Evolutionary conservation across 352 stramenopile species (phyloP).

Genomic region (Globisporangium ultimum): DNA sequence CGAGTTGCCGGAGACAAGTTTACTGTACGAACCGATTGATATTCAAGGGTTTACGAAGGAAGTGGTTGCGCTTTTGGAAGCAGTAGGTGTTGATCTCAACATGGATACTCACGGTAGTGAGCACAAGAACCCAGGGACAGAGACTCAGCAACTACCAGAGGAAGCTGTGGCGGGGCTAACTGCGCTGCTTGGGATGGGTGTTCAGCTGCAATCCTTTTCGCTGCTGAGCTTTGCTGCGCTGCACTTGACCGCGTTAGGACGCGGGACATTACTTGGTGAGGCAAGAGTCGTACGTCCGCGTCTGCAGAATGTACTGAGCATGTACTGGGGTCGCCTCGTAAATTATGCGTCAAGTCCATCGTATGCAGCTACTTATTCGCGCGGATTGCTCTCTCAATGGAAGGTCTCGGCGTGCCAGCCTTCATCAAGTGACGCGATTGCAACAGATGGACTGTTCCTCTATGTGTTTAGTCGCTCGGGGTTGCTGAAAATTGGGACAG

Average conservation of each 20-base stretch:
- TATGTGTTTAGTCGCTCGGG: constrained; percentile 66
- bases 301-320: constrained; percentile 25
- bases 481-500: constrained; percentile 71
- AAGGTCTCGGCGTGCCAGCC: constrained; percentile 61
- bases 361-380: constrained; percentile 52
- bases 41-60: constrained; percentile 30
- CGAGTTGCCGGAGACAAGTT: constrained; percentile 45
- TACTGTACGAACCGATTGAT: constrained; percentile 71
- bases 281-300: constrained; percentile 11
- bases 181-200: constrained; percentile 43
- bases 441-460: constrained; percentile 61
- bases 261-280: constrained; percentile 14
- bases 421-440: constrained; percentile 66
- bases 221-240: constrained; percentile 41
- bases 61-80: constrained; percentile 18
- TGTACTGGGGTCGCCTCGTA: constrained; percentile 25
- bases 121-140: neutral
- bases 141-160: constrained; percentile 16
- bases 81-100: constrained; percentile 18
- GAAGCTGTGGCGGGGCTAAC: constrained; percentile 26
- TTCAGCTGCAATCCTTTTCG: constrained; percentile 68
- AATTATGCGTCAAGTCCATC: constrained; percentile 18
- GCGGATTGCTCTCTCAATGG: constrained; percentile 59
- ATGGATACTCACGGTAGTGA: constrained; percentile 8
- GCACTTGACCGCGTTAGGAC: constrained; percentile 23